Conservation (phyloP, 1,284 basidiomycete species). For the Bjerkandera adusta region DNA sequence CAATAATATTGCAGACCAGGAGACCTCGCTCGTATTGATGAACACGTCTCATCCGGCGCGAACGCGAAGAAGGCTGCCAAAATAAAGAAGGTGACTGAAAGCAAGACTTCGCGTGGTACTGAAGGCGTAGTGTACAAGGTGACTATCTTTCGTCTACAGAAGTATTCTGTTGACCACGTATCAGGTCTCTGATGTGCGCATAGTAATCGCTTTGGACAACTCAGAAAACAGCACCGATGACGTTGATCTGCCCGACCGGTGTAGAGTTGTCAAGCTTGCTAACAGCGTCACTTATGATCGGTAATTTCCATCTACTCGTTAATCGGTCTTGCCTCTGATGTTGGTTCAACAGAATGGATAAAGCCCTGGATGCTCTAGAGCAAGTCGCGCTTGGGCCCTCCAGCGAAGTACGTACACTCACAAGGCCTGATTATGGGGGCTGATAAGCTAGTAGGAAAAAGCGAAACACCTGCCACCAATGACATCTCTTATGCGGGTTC, state of each 20-base stretch:
- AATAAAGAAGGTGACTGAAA: constrained; percentile 43
- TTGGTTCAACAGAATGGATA: constrained; percentile 68
- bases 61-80: constrained; percentile 46
- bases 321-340: too few species aligned
- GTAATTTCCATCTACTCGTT: constrained; percentile 34
- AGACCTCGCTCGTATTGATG: constrained; percentile 84
- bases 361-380: constrained; percentile 67
- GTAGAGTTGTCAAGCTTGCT: constrained; percentile 84
- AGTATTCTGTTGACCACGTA: constrained; percentile 1
- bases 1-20: constrained; percentile 34
- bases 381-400: constrained; percentile 36
- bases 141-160: background rate
- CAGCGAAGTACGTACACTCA: constrained; percentile 4
- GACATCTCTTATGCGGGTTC: constrained; percentile 55
- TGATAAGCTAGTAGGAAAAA: constrained; percentile 8
- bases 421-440: background rate
- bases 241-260: constrained; percentile 79
- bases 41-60: constrained; percentile 47
- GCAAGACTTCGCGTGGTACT: constrained; percentile 24
- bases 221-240: constrained; percentile 58
- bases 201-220: constrained; percentile 73
- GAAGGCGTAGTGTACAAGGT: constrained; percentile 88
- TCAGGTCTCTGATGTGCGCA: constrained; percentile 73
- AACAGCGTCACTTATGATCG: constrained; percentile 92
- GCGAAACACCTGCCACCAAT: constrained; percentile 36